Conservation (phyloP, 768 basidiomycete genomes). For the Russula sp. region DNA sequence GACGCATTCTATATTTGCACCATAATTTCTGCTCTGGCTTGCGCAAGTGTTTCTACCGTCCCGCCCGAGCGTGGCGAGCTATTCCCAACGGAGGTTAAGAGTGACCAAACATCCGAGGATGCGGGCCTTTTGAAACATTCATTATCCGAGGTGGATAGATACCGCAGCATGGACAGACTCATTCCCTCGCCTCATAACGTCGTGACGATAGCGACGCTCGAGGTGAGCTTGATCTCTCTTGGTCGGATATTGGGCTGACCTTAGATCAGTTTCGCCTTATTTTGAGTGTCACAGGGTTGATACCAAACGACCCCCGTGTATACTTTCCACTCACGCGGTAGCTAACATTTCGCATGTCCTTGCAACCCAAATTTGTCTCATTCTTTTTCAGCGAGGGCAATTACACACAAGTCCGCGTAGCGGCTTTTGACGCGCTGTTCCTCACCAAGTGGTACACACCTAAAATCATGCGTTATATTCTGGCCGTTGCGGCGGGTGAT, state of each 20-base stretch:
- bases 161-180: conserved; percentile 90
- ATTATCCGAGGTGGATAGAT: conserved; percentile 80
- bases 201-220: conserved; percentile 85
- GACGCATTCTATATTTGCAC: conserved; percentile 90
- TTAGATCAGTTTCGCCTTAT: conserved; percentile 69
- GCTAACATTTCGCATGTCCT: conserved; percentile 31
- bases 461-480: conserved; percentile 81
- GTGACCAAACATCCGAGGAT: conserved; percentile 67
- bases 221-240: conserved; percentile 48
- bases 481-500: conserved; percentile 84
- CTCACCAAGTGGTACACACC: conserved; percentile 84
- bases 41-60: conserved; percentile 70
- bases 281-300: conserved; percentile 69
- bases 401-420: conserved; percentile 84
- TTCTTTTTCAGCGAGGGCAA: conserved; percentile 74
- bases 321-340: conserved; percentile 91
- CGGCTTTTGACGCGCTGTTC: conserved; percentile 93
- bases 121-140: conserved; percentile 69
- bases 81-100: conserved; percentile 61
- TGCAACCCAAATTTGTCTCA: not conserved
- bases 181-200: conserved; percentile 94
- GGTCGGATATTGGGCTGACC: not conserved
- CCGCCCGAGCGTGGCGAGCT: conserved; percentile 81
- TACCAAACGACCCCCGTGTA: conserved; percentile 69
- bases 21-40: conserved; percentile 77